Percentiles rank a stretch among this genome's conserved stretches.
Conservation (phyloP, 495 filamentous ascomycete genomes). For the Cercophora samala region DNA sequence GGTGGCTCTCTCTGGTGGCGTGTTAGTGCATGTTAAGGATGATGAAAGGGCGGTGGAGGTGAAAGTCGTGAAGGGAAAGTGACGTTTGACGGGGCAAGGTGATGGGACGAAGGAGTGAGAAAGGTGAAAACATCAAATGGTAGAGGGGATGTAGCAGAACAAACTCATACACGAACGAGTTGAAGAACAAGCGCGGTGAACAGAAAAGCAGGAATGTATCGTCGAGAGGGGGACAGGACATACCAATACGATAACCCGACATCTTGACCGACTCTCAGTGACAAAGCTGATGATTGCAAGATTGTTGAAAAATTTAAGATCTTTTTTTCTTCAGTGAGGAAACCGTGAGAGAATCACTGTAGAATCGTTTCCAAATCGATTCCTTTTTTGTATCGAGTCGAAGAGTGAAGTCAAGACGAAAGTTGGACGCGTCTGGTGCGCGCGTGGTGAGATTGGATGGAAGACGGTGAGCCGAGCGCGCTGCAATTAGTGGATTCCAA, state of each 20-base stretch:
- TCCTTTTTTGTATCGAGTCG: not conserved
- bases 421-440: not conserved
- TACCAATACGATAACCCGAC: conserved; percentile 3
- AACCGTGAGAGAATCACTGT: not conserved
- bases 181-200: too few relatives aligned
- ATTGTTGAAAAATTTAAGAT: not conserved
- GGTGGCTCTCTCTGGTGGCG: conserved; percentile 54
- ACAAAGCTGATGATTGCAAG: not conserved
- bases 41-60: not conserved
- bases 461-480: not conserved
- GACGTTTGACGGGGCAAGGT: not conserved
- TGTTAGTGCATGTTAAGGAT: conserved; percentile 19
- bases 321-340: not conserved
- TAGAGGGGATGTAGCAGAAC: too few relatives aligned
- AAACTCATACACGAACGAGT: too few relatives aligned
- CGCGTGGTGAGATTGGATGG: not conserved
- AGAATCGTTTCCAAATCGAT: not conserved
- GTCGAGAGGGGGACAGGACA: not conserved
- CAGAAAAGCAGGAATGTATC: not conserved
- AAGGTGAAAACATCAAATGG: too few relatives aligned
- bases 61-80: not conserved
- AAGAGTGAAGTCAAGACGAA: not conserved
- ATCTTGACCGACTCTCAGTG: conserved; percentile 6
- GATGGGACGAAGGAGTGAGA: not conserved
- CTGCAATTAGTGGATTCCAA: not conserved